Base-by-base conservation (phyloP, 208 protist species). In the Leishmania mexicana region DNA sequence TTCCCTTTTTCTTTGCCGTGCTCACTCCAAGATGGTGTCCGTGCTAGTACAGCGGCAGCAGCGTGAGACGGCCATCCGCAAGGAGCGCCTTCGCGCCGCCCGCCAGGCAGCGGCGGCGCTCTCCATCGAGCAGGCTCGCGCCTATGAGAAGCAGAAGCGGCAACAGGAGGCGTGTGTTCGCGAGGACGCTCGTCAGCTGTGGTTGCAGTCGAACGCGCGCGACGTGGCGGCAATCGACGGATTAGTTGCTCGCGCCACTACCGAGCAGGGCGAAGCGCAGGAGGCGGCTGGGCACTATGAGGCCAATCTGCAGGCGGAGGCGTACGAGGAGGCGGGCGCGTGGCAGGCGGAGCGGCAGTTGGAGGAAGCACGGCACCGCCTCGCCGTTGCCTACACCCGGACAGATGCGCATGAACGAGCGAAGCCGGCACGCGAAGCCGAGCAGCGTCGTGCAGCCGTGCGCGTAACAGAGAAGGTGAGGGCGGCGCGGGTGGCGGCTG, bases 341-440 rank as follows among this genome's bases (percentile, higher is more conserved):
- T 96, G 93, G 93, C 76, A 51, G 24, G 88, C 89, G 11, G 91
- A 96, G 74, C 84, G 84, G 51, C 38, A 80, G 13, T 68, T 96
- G 35, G 90, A 92, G 70, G 68, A 64, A 10, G 90, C 89, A 15
- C 83, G 93, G 0, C 86, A 88, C 76, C 87, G 87, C 0, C 78
- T 96, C 24, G 93, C 91, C 35, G 45, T 81, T n/a, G 93, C 81
- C 35, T 83, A 78, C 58, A 81, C 78, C 65, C 35, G 71, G 1
- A 75, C 85, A 31, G 85, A 90, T 40, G 68, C n/a, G 19, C 81
- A 84, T n/a, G 62, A 85, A 21, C 60, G 76, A 13, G 40, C 79
- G 19, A 74, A 75, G 28, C 83, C 65, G 5, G 49, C 49, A 15
- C 19, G 60, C 3, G 78, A 68, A n/a, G 81, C 80, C 35, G 64